These are phyloP conservation scores for Trichosporon sp. DNA, from an alignment of 1,284 basidiomycete species.

Conservation along the genomic window DNA sequence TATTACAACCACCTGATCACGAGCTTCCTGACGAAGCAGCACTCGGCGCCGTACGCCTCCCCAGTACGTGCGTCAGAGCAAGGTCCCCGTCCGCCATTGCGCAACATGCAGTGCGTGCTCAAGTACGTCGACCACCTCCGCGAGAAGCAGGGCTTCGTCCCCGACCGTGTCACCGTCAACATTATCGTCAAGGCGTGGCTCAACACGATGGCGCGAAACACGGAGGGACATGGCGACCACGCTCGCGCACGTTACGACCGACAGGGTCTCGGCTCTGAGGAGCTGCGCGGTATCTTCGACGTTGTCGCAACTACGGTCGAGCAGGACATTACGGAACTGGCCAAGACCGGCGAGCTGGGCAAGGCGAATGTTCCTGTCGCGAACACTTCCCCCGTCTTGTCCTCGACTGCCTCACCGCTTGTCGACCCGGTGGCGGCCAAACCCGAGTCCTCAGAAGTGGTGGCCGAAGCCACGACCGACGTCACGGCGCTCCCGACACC, in stretches of 20 bases:
- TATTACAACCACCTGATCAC: constrained; percentile 28
- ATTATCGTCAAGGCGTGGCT: constrained; percentile 51
- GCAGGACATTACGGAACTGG: constrained; percentile 13
- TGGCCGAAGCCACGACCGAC: not conserved
- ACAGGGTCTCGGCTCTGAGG: constrained; percentile 13
- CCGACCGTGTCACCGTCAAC: constrained; percentile 50
- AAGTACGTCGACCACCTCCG: constrained; percentile 40
- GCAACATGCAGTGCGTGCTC: constrained; percentile 42
- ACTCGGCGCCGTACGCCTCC: constrained; percentile 22
- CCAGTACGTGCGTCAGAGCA: constrained; percentile 12
- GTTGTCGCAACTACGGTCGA: constrained; percentile 28
- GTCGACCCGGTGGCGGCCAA: not conserved
- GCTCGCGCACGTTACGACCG: constrained; percentile 19
- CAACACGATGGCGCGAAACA: constrained; percentile 20
- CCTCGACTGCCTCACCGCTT: not conserved
- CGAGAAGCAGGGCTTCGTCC: constrained; percentile 41
- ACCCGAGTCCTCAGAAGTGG: not conserved
- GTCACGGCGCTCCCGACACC: not conserved
- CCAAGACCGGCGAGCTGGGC: constrained; percentile 8
- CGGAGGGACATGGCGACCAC: constrained; percentile 16
- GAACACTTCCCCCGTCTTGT: not conserved
- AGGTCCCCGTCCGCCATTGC: constrained; percentile 27
- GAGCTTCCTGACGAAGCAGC: constrained; percentile 25
- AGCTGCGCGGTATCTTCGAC: constrained; percentile 32
- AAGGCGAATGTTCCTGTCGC: not conserved